Evolutionary conservation across 345 rosid genomes (phyloP).

Genomic region (Turritis glabra): DNA sequence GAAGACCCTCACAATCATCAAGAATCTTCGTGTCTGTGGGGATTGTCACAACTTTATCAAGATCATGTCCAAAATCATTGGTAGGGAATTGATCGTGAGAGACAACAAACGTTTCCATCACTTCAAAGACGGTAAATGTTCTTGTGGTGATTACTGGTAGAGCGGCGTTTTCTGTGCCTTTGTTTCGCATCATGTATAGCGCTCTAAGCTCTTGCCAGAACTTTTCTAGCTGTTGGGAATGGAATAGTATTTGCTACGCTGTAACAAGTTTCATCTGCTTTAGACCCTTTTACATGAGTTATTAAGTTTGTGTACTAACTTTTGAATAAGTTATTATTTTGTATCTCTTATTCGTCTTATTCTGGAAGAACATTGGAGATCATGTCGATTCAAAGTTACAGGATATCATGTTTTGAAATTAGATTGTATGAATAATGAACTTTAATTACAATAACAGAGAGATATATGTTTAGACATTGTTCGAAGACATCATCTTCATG

Average conservation of each 20-base stretch:
- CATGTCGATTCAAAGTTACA: slow-evolving; percentile 1
- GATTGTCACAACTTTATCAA: slow-evolving; percentile 86
- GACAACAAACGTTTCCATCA: slow-evolving; percentile 85
- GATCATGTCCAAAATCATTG: slow-evolving; percentile 78
- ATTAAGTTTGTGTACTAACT: slow-evolving; percentile 4
- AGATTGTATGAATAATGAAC: neutral
- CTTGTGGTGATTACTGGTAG: slow-evolving; percentile 67
- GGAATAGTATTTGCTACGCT: slow-evolving; percentile 16
- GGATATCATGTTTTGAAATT: slow-evolving; percentile 4
- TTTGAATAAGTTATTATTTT: slow-evolving; percentile 16
- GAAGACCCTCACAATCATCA: slow-evolving; percentile 66
- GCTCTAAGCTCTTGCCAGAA: slow-evolving; percentile 2
- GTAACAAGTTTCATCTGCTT: slow-evolving; percentile 17
- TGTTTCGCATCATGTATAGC: slow-evolving; percentile 37
- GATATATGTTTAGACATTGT: neutral
- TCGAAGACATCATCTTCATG: slow-evolving; percentile 72
- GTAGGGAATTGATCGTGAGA: slow-evolving; percentile 69
- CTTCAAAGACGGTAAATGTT: slow-evolving; percentile 59
- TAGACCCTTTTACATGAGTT: slow-evolving; percentile 7
- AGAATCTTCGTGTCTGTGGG: slow-evolving; percentile 74
- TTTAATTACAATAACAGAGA: slow-evolving; percentile 18
- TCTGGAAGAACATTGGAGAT: neutral
- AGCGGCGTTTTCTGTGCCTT: neutral
- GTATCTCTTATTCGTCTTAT: neutral
- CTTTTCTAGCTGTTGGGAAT: slow-evolving; percentile 16